Percentiles rank a stretch among this genome's conserved stretches.
Evolutionary conservation across 177 flowering plant species (phyloP).

Genomic region (Vitis hybrid): DNA sequence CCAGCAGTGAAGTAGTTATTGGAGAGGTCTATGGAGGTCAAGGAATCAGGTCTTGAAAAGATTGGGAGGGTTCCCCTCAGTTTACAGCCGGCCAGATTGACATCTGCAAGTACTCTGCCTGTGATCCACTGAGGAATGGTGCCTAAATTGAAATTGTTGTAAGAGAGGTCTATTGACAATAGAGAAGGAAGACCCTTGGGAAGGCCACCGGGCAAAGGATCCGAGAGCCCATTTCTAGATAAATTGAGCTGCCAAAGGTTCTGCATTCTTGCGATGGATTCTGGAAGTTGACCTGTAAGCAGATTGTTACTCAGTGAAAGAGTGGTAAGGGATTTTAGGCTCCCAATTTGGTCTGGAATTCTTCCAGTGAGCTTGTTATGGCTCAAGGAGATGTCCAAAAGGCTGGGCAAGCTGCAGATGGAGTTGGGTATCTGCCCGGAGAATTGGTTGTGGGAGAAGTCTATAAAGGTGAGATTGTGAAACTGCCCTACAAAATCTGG

Average conservation of each 20-base stretch:
- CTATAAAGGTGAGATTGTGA: slow-evolving; percentile 55
- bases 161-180: slow-evolving; percentile 77
- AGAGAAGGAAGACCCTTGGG: slow-evolving; percentile 64
- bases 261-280: slow-evolving; percentile 52
- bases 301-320: slow-evolving; percentile 57
- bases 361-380: slow-evolving; percentile 64
- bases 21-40: slow-evolving; percentile 76
- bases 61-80: slow-evolving; percentile 65
- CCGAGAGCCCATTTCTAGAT: slow-evolving; percentile 69
- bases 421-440: slow-evolving; percentile 71
- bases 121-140: slow-evolving; percentile 76
- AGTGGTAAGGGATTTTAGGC: slow-evolving; percentile 53
- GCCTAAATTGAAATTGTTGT: slow-evolving; percentile 66
- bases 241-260: slow-evolving; percentile 78
- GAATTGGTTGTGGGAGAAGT: slow-evolving; percentile 64
- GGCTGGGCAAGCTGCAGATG: slow-evolving; percentile 38
- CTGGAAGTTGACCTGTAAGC: slow-evolving; percentile 71
- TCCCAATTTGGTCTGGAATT: slow-evolving; percentile 64
- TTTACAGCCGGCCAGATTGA: slow-evolving; percentile 78
- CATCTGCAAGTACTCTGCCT: slow-evolving; percentile 52
- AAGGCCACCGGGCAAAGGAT: slow-evolving; percentile 52
- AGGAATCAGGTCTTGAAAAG: slow-evolving; percentile 52
- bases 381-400: slow-evolving; percentile 55
- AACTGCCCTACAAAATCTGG: slow-evolving; percentile 65
- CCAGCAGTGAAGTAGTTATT: slow-evolving; percentile 57